Evolutionary conservation across 768 basidiomycete species (phyloP).

Genomic region (Termitomyces sp.): DNA sequence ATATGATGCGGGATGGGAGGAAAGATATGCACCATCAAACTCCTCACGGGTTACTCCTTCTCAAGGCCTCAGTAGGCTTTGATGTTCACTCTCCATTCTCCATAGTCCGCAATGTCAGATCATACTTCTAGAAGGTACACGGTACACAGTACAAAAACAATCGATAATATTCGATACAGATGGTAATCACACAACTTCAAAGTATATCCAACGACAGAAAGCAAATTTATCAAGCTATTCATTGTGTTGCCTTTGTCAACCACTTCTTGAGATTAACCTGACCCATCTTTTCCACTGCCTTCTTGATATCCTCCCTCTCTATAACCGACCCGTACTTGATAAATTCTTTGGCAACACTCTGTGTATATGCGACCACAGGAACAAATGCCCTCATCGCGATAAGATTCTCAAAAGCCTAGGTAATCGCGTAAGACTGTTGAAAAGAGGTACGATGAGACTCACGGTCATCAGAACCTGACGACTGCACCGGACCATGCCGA

Average conservation of each 20-base stretch:
- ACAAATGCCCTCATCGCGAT: slow-evolving; percentile 51
- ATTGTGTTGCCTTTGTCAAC: slow-evolving; percentile 57
- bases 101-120: background rate
- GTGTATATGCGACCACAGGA: slow-evolving; percentile 39
- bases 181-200: background rate
- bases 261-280: slow-evolving; percentile 75
- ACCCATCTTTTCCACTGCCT: slow-evolving; percentile 56
- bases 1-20: slow-evolving; percentile 17
- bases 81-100: slow-evolving; percentile 2
- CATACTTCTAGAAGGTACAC: background rate
- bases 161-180: background rate
- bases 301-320: slow-evolving; percentile 60
- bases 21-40: background rate
- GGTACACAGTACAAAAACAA: background rate
- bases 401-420: slow-evolving; percentile 75
- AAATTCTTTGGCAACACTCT: slow-evolving; percentile 60
- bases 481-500: slow-evolving; percentile 67
- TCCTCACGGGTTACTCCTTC: background rate
- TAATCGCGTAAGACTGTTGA: background rate
- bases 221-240: slow-evolving; percentile 4
- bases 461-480: slow-evolving; percentile 64
- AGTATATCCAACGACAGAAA: background rate
- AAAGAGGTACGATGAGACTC: slow-evolving; percentile 17
- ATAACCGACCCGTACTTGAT: slow-evolving; percentile 66
- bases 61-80: slow-evolving; percentile 3